These are phyloP conservation scores for Fraxinus anomala DNA, from an alignment of 257 asterid species.

Conservation along the genomic window DNA sequence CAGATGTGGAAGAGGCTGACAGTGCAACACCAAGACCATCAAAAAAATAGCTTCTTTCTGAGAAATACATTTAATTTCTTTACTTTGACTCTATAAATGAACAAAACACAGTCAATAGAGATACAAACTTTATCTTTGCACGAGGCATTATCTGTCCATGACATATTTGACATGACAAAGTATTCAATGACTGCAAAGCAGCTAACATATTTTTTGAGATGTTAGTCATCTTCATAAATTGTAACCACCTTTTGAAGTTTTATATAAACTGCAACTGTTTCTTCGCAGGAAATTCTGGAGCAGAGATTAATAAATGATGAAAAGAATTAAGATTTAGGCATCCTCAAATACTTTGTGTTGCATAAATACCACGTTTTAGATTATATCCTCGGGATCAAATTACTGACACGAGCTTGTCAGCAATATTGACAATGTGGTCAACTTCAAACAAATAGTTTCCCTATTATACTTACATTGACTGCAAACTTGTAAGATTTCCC, in stretches of 20 bases:
- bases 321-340: background rate
- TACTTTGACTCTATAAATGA: constrained; percentile 22
- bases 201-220: constrained; percentile 7
- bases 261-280: background rate
- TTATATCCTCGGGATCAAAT: constrained; percentile 14
- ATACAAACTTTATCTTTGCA: constrained; percentile 7
- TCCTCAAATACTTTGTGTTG: constrained; percentile 3
- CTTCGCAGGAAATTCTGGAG: constrained; percentile 9
- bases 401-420: constrained; percentile 18
- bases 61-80: constrained; percentile 6
- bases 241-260: background rate
- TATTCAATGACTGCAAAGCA: constrained; percentile 11
- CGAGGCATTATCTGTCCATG: background rate
- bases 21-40: constrained; percentile 14
- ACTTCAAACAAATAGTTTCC: constrained; percentile 15
- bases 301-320: constrained; percentile 6
- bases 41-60: background rate
- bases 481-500: constrained; percentile 85
- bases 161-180: constrained; percentile 17
- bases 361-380: constrained; percentile 10
- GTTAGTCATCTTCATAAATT: background rate
- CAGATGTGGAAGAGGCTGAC: constrained; percentile 12
- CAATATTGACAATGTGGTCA: constrained; percentile 14
- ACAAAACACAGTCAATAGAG: constrained; percentile 5
- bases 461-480: constrained; percentile 66